Evolutionary conservation across 2,329 filamentous ascomycete species (phyloP).

Genomic region (Hymenoscyphus salicellus): DNA sequence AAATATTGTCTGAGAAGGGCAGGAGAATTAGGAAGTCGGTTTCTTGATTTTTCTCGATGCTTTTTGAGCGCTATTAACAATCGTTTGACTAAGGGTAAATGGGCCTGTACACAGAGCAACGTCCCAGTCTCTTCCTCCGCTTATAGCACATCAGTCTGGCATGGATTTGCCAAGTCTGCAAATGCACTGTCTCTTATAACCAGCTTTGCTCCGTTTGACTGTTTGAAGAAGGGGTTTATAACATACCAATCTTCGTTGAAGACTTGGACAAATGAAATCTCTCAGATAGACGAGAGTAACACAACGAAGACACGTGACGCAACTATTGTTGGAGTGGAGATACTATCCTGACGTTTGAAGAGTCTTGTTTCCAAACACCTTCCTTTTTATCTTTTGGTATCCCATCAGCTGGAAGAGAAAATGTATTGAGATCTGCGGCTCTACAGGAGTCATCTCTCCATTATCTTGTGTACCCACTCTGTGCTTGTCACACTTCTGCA

Average conservation of each 20-base stretch:
- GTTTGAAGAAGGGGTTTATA: too few species aligned
- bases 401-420: not conserved
- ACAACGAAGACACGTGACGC: not conserved
- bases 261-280: not conserved
- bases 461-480: not conserved
- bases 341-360: not conserved
- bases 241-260: not conserved
- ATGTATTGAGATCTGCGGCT: not conserved
- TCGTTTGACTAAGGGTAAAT: too few species aligned
- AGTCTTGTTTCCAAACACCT: not conserved
- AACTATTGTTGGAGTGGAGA: not conserved
- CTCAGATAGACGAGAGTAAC: not conserved
- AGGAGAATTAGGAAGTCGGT: too few species aligned
- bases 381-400: not conserved
- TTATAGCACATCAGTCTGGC: too few species aligned
- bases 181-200: too few species aligned
- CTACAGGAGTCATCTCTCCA: not conserved
- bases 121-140: too few species aligned
- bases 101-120: too few species aligned
- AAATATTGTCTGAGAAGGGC: too few species aligned
- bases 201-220: too few species aligned
- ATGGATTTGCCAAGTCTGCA: too few species aligned
- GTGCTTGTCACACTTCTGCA: not conserved
- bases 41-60: too few species aligned
- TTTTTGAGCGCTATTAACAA: too few species aligned